Percentiles rank a stretch among this genome's conserved stretches.
phyloP scores from a whole-genome alignment of 768 basidiomycete species.

The Suillus bovinus region DNA sequence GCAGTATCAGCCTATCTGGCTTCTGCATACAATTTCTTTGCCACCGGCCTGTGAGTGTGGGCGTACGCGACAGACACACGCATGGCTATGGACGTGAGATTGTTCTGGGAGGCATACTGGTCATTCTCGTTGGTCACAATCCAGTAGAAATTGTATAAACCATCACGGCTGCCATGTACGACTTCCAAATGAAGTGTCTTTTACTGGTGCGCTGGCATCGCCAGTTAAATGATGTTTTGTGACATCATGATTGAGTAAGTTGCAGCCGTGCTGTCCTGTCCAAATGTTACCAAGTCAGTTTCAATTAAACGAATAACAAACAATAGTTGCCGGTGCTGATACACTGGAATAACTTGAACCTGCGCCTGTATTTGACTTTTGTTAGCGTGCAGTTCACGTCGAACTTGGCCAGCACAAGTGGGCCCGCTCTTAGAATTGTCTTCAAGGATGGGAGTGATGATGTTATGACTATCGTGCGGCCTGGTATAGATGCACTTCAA shows the following conservation, averaged over 20 bases:
- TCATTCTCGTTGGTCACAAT: slow-evolving; percentile 61
- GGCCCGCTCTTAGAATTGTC: slow-evolving; percentile 12
- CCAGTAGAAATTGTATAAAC: slow-evolving; percentile 75
- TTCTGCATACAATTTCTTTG: slow-evolving; percentile 65
- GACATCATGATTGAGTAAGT: slow-evolving; percentile 50
- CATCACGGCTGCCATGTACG: slow-evolving; percentile 49
- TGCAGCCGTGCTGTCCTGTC: slow-evolving; percentile 79
- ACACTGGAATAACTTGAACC: slow-evolving; percentile 31
- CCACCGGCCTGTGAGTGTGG: background rate
- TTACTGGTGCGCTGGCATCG: slow-evolving; percentile 58
- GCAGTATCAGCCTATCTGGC: slow-evolving; percentile 57
- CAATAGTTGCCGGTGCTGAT: slow-evolving; percentile 74
- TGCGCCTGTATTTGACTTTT: slow-evolving; percentile 36
- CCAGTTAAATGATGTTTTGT: slow-evolving; percentile 53
- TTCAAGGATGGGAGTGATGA: slow-evolving; percentile 11
- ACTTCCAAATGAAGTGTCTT: slow-evolving; percentile 76
- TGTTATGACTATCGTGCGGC: slow-evolving; percentile 15
- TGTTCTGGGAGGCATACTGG: slow-evolving; percentile 58
- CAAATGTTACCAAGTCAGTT: slow-evolving; percentile 46
- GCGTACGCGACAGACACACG: slow-evolving; percentile 42
- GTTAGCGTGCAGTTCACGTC: slow-evolving; percentile 57
- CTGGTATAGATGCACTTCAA: too few relatives aligned
- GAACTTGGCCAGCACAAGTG: slow-evolving; percentile 36
- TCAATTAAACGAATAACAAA: slow-evolving; percentile 56
- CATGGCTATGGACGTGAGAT: slow-evolving; percentile 79